Evolutionary conservation across 1,284 basidiomycete species (phyloP).

Genomic region (Rhodofomes roseus): DNA sequence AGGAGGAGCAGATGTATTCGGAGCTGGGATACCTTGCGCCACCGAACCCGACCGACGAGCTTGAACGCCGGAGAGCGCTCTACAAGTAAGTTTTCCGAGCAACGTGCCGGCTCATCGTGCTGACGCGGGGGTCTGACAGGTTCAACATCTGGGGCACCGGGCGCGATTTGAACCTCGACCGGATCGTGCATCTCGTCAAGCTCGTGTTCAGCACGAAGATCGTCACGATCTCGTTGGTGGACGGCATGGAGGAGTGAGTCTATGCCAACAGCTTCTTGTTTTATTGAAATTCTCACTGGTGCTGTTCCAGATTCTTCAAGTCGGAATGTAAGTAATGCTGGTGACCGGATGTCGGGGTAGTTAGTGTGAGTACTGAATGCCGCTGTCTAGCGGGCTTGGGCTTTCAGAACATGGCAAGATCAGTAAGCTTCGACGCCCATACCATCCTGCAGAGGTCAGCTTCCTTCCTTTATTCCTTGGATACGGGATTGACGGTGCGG

Average conservation of each 20-base stretch:
- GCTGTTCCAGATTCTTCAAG: slow-evolving; percentile 68
- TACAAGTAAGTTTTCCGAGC: slow-evolving; percentile 60
- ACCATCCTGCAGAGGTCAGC: slow-evolving; percentile 75
- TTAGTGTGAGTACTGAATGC: background rate
- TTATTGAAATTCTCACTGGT: slow-evolving; percentile 5
- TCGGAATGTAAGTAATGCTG: slow-evolving; percentile 59
- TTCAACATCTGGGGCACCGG: slow-evolving; percentile 87
- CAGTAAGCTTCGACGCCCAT: slow-evolving; percentile 80
- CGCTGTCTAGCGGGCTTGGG: slow-evolving; percentile 56
- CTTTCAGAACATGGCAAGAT: slow-evolving; percentile 49
- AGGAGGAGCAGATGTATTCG: slow-evolving; percentile 58
- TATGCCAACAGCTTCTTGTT: slow-evolving; percentile 5
- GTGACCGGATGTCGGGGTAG: slow-evolving; percentile 7
- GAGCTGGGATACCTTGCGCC: slow-evolving; percentile 74
- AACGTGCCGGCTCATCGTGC: background rate
- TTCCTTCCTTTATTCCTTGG: background rate
- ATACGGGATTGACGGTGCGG: background rate
- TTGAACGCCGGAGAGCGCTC: slow-evolving; percentile 75
- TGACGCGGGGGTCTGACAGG: slow-evolving; percentile 33
- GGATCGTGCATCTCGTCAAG: slow-evolving; percentile 87
- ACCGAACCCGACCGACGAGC: slow-evolving; percentile 79
- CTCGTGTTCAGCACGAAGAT: slow-evolving; percentile 90
- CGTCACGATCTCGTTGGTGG: slow-evolving; percentile 80
- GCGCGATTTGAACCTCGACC: slow-evolving; percentile 87
- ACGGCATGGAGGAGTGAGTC: slow-evolving; percentile 72